Conservation (phyloP, 1,139 yeast genomes). For the Blastobotrys arbuscula region DNA sequence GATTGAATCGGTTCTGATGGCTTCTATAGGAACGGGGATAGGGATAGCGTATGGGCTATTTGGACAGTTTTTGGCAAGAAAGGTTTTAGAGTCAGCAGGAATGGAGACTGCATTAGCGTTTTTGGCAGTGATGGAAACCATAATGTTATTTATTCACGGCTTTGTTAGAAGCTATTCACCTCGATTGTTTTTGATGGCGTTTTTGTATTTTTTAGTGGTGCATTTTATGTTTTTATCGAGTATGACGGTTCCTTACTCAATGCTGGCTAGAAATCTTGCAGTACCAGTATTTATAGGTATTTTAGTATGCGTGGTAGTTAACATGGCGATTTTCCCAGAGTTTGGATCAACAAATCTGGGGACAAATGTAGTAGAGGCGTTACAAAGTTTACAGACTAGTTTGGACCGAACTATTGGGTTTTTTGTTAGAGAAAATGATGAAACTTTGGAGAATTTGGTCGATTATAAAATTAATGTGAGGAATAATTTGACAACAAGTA, state of each 20-base stretch:
- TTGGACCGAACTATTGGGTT: conserved; percentile 37
- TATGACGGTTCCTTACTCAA: conserved; percentile 30
- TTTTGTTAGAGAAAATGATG: conserved; percentile 32
- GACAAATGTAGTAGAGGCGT: conserved; percentile 36
- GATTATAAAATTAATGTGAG: conserved; percentile 29
- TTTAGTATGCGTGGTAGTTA: conserved; percentile 40
- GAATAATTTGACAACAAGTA: conserved; percentile 35
- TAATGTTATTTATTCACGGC: conserved; percentile 45
- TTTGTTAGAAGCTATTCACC: conserved; percentile 45
- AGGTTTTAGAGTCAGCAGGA: conserved; percentile 22
- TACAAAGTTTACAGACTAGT: conserved; percentile 39
- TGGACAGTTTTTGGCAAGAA: conserved; percentile 40
- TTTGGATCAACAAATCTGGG: conserved; percentile 48
- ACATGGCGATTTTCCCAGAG: conserved; percentile 43
- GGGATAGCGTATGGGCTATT: conserved; percentile 42
- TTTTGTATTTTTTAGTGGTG: conserved; percentile 43
- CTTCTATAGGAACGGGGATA: conserved; percentile 38
- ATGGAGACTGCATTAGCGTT: conserved; percentile 39
- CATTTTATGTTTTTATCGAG: conserved; percentile 44
- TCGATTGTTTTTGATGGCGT: conserved; percentile 42
- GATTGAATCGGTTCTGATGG: conserved; percentile 40
- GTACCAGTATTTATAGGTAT: conserved; percentile 44
- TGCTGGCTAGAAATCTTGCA: conserved; percentile 36
- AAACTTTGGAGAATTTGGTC: conserved; percentile 16
- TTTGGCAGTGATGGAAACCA: conserved; percentile 40